Conservation (phyloP, 1,284 basidiomycete species). For the Tilletia setariae region DNA sequence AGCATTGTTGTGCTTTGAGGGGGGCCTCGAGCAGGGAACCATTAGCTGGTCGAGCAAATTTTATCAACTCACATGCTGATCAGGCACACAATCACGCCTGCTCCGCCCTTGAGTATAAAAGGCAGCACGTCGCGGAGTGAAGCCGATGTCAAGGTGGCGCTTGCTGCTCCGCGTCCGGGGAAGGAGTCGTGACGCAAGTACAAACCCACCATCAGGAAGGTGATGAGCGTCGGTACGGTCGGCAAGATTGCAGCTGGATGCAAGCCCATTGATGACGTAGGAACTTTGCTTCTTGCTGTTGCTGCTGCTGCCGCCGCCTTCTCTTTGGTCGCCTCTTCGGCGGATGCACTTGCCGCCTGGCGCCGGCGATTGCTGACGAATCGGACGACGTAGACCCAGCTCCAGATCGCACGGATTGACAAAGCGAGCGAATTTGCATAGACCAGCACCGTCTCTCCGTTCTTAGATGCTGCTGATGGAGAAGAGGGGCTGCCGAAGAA, state of each 20-base stretch:
- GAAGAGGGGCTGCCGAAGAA: neutral
- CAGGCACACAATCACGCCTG: neutral
- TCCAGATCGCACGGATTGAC: neutral
- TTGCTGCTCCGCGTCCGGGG: neutral
- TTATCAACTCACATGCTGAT: conserved; percentile 12
- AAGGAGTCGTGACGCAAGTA: conserved; percentile 3
- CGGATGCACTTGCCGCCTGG: neutral
- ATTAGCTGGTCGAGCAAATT: neutral
- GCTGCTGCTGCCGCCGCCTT: neutral
- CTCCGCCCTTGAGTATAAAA: neutral
- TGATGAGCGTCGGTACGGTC: neutral
- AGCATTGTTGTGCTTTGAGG: neutral
- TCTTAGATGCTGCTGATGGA: neutral
- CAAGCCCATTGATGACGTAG: neutral
- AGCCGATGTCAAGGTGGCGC: neutral
- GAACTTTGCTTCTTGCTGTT: neutral
- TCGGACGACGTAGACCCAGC: conserved; percentile 10
- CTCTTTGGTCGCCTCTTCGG: neutral
- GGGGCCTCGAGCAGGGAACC: neutral
- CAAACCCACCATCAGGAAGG: neutral
- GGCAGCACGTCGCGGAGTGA: neutral
- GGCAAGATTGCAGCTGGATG: neutral
- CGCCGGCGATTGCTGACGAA: neutral
- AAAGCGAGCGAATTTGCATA: conserved; percentile 12
- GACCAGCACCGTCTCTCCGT: conserved; percentile 4